Evolutionary conservation across 75 land plant genomes (phyloP).

Genomic region (Sequoia sempervirens): DNA sequence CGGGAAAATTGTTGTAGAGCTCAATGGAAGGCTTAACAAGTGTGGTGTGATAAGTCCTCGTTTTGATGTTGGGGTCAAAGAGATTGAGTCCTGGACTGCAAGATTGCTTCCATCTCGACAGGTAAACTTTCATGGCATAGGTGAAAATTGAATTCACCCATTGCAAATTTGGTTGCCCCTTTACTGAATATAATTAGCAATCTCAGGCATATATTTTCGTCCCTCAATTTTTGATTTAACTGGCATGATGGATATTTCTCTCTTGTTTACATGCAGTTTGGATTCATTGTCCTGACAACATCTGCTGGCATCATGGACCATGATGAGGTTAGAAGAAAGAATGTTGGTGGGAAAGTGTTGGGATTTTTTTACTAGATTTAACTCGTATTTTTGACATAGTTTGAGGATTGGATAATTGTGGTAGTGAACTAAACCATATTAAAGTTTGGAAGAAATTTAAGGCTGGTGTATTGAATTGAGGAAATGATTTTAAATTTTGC

Average conservation of each 20-base stretch:
- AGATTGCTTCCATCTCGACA: constrained; percentile 64
- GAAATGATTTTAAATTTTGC: not conserved
- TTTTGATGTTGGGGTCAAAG: constrained; percentile 54
- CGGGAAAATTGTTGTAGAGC: constrained; percentile 59
- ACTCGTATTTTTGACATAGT: not conserved
- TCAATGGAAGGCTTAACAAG: constrained; percentile 67
- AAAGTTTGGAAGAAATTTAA: not conserved
- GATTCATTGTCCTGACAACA: constrained; percentile 59
- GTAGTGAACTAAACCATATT: not conserved
- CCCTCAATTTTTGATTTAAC: not conserved
- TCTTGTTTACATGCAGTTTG: constrained; percentile 38
- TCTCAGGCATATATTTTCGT: not conserved
- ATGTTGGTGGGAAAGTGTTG: constrained; percentile 61
- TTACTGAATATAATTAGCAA: not conserved
- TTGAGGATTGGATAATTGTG: not conserved
- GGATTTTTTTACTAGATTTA: constrained; percentile 50
- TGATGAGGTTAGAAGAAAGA: constrained; percentile 64
- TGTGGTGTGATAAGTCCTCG: constrained; percentile 72
- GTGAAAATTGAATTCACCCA: not conserved
- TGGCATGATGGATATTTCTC: not conserved
- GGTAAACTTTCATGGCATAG: constrained; percentile 19
- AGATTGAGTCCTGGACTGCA: constrained; percentile 63
- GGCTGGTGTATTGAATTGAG: not conserved
- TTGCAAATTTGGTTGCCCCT: not conserved
- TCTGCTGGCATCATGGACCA: constrained; percentile 76